Evolutionary conservation across 495 filamentous ascomycete genomes (phyloP).

Genomic region (Pseudomonodictys pantanalensis): DNA sequence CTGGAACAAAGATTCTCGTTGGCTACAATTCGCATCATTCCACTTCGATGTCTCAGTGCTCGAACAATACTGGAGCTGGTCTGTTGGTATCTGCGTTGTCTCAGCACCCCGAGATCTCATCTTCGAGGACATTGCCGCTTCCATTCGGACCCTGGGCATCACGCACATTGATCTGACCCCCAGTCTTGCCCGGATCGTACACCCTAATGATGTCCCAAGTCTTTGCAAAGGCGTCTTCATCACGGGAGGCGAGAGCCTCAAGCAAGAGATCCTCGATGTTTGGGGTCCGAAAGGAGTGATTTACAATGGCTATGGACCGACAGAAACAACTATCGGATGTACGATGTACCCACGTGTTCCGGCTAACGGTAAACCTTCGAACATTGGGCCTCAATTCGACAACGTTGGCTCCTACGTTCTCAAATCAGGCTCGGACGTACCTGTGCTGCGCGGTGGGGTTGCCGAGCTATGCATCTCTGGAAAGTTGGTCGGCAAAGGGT

Average conservation of each 20-base stretch:
- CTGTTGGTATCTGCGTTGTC: slow-evolving; percentile 73
- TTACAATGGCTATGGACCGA: slow-evolving; percentile 83
- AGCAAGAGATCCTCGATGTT: slow-evolving; percentile 66
- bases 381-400: slow-evolving; percentile 79
- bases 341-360: slow-evolving; percentile 75
- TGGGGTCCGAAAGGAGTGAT: slow-evolving; percentile 65
- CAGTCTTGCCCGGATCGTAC: slow-evolving; percentile 58
- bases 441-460: slow-evolving; percentile 72
- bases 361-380: slow-evolving; percentile 67
- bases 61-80: slow-evolving; percentile 90
- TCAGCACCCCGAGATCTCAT: slow-evolving; percentile 74
- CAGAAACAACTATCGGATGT: slow-evolving; percentile 85
- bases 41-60: slow-evolving; percentile 87
- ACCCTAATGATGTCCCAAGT: slow-evolving; percentile 65
- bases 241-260: slow-evolving; percentile 69
- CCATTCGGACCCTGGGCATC: slow-evolving; percentile 67
- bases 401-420: slow-evolving; percentile 82
- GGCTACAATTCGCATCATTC: slow-evolving; percentile 84
- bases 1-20: slow-evolving; percentile 68
- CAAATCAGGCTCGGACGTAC: slow-evolving; percentile 60
- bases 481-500: slow-evolving; percentile 81
- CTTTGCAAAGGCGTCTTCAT: slow-evolving; percentile 71
- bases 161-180: slow-evolving; percentile 85
- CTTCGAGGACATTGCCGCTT: slow-evolving; percentile 68
- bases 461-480: slow-evolving; percentile 88